Percentiles rank a stretch among this genome's conserved stretches.
phyloP scores from a whole-genome alignment of 116 monocot genomes.

The Dioscorea cayenensis region DNA sequence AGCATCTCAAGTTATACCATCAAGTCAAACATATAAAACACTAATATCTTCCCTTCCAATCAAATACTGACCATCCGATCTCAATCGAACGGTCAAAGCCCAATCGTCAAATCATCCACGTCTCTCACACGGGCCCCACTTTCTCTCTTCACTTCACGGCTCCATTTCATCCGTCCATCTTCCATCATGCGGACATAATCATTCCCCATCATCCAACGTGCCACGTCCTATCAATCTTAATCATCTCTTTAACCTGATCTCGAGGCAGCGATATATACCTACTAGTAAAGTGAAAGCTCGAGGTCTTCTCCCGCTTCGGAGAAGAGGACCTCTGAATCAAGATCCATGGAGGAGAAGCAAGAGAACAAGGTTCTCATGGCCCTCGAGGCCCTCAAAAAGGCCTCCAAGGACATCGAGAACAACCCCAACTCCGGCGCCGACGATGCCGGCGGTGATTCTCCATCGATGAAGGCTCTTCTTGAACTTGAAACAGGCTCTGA shows the following conservation, averaged over 20 bases:
- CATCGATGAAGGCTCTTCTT: slow-evolving; percentile 61
- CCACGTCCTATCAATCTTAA: background rate
- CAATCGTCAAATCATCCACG: too few species aligned
- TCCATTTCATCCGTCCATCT: background rate
- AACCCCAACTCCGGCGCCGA: slow-evolving; percentile 5
- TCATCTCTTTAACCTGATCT: background rate
- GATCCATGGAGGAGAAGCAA: slow-evolving; percentile 9
- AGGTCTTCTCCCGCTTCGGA: too few species aligned
- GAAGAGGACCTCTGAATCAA: background rate
- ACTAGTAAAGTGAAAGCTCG: background rate
- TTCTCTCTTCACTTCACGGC: background rate
- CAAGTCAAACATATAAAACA: too few species aligned
- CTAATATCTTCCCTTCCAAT: too few species aligned
- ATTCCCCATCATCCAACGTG: background rate
- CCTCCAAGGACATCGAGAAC: slow-evolving; percentile 38
- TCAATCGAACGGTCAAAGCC: too few species aligned
- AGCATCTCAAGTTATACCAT: too few species aligned
- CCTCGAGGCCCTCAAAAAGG: slow-evolving; percentile 41
- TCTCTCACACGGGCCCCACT: too few species aligned
- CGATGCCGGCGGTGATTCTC: slow-evolving; percentile 9
- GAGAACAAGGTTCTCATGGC: slow-evolving; percentile 20
- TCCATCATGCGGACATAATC: background rate
- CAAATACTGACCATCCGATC: too few species aligned
- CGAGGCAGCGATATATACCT: background rate
- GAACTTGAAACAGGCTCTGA: slow-evolving; percentile 27